A percentile compares a stretch with the other conserved stretches of the same genome.
phyloP scores from a whole-genome alignment of 1,139 yeast genomes.

The Taphrina pruni region DNA sequence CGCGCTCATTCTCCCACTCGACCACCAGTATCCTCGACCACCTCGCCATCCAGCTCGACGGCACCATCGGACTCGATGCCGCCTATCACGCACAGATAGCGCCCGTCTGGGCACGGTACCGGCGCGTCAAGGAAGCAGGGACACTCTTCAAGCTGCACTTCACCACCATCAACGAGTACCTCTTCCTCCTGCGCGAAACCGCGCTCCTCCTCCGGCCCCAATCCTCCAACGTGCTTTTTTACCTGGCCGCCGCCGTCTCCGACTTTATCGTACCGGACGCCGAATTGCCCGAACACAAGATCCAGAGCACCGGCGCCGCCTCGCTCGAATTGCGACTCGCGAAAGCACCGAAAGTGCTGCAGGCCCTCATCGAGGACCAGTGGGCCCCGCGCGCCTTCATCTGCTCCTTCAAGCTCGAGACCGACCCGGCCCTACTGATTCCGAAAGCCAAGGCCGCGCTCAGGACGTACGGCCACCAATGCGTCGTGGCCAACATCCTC shows the following conservation, averaged over 20 bases:
- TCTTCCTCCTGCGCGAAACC: constrained; percentile 76
- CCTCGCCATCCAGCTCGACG: constrained; percentile 54
- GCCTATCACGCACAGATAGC: not conserved
- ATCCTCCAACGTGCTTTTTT: constrained; percentile 68
- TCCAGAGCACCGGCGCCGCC: constrained; percentile 63
- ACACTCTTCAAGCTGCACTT: constrained; percentile 76
- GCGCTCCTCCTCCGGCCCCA: constrained; percentile 63
- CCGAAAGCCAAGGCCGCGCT: constrained; percentile 80
- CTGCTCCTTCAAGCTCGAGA: constrained; percentile 90
- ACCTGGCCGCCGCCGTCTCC: constrained; percentile 95
- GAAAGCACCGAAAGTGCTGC: constrained; percentile 92
- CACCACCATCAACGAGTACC: constrained; percentile 92
- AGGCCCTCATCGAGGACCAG: constrained; percentile 89
- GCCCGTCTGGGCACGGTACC: constrained; percentile 11
- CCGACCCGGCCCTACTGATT: constrained; percentile 73
- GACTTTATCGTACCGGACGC: constrained; percentile 91
- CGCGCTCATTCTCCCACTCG: constrained; percentile 81
- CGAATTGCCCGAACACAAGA: constrained; percentile 87
- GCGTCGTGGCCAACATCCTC: constrained; percentile 91
- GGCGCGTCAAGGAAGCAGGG: constrained; percentile 60
- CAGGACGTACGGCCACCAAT: constrained; percentile 83
- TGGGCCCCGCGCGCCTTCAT: constrained; percentile 89
- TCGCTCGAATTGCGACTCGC: constrained; percentile 83
- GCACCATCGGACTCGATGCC: constrained; percentile 21
- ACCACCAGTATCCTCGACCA: constrained; percentile 86